Evolutionary conservation across 1,139 yeast species (phyloP).

Genomic region (Suhomyces kunorum): DNA sequence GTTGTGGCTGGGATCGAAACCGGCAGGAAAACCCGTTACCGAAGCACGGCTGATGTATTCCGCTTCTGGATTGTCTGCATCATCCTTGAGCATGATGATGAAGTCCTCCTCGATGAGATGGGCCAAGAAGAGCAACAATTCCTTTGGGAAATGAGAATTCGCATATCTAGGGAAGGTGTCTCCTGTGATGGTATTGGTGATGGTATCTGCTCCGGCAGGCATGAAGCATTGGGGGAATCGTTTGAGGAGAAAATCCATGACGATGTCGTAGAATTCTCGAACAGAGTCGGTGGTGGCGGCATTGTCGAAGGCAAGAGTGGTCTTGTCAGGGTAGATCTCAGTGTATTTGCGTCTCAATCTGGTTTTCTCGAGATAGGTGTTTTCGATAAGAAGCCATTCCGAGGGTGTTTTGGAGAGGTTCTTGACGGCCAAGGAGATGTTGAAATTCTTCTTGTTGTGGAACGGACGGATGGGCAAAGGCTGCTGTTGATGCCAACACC

Average conservation of each 20-base stretch:
- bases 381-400: slow-evolving; percentile 42
- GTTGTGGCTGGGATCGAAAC: slow-evolving; percentile 41
- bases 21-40: slow-evolving; percentile 45
- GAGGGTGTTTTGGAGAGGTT: slow-evolving; percentile 34
- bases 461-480: slow-evolving; percentile 20
- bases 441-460: slow-evolving; percentile 33
- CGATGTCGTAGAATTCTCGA: slow-evolving; percentile 35
- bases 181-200: slow-evolving; percentile 33
- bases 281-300: slow-evolving; percentile 29
- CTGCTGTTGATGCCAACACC: slow-evolving; percentile 15
- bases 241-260: slow-evolving; percentile 27
- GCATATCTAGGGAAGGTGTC: slow-evolving; percentile 29
- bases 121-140: slow-evolving; percentile 28
- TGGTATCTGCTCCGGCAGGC: slow-evolving; percentile 13
- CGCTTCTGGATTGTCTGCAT: slow-evolving; percentile 32
- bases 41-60: slow-evolving; percentile 41
- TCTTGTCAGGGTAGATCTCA: slow-evolving; percentile 23
- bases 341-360: slow-evolving; percentile 24
- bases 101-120: slow-evolving; percentile 44
- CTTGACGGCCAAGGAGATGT: slow-evolving; percentile 41
- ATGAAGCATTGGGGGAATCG: slow-evolving; percentile 40
- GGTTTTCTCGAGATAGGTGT: slow-evolving; percentile 32
- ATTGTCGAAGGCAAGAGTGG: slow-evolving; percentile 24
- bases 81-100: slow-evolving; percentile 37
- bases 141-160: slow-evolving; percentile 17